Base-by-base conservation (phyloP, 176 grass and related monocot species). In the Cocos nucifera region DNA sequence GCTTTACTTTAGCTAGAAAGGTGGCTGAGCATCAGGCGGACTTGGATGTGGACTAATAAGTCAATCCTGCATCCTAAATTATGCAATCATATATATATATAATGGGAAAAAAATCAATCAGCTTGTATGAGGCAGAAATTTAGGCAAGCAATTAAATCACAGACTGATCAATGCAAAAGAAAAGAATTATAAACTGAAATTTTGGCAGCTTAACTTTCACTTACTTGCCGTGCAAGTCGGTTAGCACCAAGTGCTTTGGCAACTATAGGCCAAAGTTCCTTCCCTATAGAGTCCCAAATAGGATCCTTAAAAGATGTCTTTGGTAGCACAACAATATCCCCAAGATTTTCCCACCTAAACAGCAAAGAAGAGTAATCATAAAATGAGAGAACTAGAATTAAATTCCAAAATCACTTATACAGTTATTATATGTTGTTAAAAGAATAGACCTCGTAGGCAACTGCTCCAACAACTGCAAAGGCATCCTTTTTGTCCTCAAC, bases 181-280 rank as follows among this genome's bases (percentile, higher is more conserved):
- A 12, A 44, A 2, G 9, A 44, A 44, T 2, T 3, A 44, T 44
- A 44, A 44, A 44, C 10, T 44, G 35, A 44, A 44, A 44, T 14
- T 49, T 48, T 50, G 17, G 28, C 3, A 52, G 55, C 22, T 64
- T 65, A 17, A 50, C 15, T 8, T 23, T 28, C 51, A 81, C 82
- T 82, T 80, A 96, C 92, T 83, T 97, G 92, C 19, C 83, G 92
- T 71, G 92, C 83, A 74, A 91, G 75, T 17, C 87, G 87, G 56
- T 78, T 73, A 57, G 81, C 74, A 49, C 81, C 75, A 22, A 91
- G 78, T 53, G 66, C 62, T 66, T 85, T 88, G 51, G 84, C 87
- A 82, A 97, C 58, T 60, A 90, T 54, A 65, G 87, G 87, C 92
- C 92, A 97, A 54, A 97, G 77, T 76, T 88, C 86, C 59, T 82